phyloP scores from a whole-genome alignment of 2,329 filamentous ascomycete genomes.

The Fusarium verticillioides region DNA sequence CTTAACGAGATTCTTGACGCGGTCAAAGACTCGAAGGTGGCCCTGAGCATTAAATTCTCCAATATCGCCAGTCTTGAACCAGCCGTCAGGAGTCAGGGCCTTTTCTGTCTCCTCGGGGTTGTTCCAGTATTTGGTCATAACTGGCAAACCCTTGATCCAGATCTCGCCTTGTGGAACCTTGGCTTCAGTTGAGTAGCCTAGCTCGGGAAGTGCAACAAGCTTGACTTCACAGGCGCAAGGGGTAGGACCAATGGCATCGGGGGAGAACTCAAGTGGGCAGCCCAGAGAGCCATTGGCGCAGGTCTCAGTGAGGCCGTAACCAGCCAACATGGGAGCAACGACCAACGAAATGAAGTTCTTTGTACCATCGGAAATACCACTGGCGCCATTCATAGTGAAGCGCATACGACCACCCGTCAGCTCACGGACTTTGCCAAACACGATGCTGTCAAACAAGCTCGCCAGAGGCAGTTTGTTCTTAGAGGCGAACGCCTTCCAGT shows the following conservation, averaged over 20 bases:
- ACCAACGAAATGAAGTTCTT: conserved; percentile 91
- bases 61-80: conserved; percentile 98
- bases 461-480: conserved; percentile 71
- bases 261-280: conserved; percentile 86
- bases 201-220: conserved; percentile 88
- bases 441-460: conserved; percentile 78
- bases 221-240: conserved; percentile 86
- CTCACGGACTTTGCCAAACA: conserved; percentile 92
- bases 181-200: conserved; percentile 82
- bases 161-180: conserved; percentile 91
- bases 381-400: conserved; percentile 94
- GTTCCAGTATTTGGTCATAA: conserved; percentile 83
- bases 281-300: conserved; percentile 84
- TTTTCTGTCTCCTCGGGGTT: conserved; percentile 87
- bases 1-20: conserved; percentile 99
- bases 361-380: conserved; percentile 87
- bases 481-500: conserved; percentile 69
- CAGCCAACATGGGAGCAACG: conserved; percentile 91
- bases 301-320: conserved; percentile 96
- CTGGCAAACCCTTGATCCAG: conserved; percentile 81
- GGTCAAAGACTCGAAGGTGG: conserved; percentile 88
- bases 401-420: conserved; percentile 89
- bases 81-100: conserved; percentile 83
- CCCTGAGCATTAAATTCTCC: conserved; percentile 86
- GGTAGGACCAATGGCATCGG: conserved; percentile 80